These are phyloP conservation scores for Candida coquimbonensis DNA, from an alignment of 805 yeast species.

Conservation along the genomic window DNA sequence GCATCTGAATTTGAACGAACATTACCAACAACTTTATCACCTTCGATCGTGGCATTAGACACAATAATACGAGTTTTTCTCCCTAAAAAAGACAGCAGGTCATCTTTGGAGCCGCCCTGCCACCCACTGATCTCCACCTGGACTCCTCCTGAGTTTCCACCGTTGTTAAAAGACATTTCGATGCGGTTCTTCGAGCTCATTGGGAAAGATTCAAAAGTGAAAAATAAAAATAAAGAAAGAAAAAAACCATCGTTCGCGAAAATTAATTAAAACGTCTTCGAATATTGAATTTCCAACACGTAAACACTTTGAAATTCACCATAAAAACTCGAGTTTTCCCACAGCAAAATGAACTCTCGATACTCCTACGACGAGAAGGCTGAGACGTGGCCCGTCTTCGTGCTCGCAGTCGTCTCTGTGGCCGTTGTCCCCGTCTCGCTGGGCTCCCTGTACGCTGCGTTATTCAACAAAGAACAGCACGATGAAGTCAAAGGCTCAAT, in stretches of 20 bases:
- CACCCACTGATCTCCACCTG: conserved; percentile 68
- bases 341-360: conserved; percentile 18
- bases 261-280: no score
- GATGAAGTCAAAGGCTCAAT: conserved; percentile 3
- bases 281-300: neutral
- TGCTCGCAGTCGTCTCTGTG: conserved; percentile 20
- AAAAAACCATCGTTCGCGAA: neutral
- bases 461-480: neutral
- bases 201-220: neutral
- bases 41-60: conserved; percentile 45
- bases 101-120: conserved; percentile 71
- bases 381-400: conserved; percentile 24
- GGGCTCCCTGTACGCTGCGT: conserved; percentile 4
- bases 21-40: conserved; percentile 51
- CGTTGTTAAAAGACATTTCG: conserved; percentile 10
- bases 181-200: neutral
- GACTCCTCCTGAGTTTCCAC: conserved; percentile 25
- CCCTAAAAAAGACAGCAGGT: conserved; percentile 59
- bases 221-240: neutral
- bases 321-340: no score
- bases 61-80: conserved; percentile 58
- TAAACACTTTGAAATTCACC: neutral
- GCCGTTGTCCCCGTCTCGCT: conserved; percentile 18
- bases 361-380: conserved; percentile 22
- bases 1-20: conserved; percentile 54